These are phyloP conservation scores for Globisporangium polare DNA, from an alignment of 352 stramenopile species.

Conservation along the genomic window DNA sequence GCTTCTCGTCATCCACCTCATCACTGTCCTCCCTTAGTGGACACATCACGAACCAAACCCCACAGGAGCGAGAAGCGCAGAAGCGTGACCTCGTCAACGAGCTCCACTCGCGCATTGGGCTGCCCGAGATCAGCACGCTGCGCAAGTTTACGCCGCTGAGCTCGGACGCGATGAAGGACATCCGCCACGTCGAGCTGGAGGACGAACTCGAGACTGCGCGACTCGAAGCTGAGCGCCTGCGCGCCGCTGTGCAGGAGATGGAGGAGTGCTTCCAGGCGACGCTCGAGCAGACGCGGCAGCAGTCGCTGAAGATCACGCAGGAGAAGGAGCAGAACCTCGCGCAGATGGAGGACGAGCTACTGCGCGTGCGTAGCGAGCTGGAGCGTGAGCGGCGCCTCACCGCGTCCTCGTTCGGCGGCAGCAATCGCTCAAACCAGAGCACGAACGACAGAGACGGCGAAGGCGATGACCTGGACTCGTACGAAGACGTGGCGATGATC, in stretches of 20 bases:
- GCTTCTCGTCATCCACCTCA: conserved; percentile 1
- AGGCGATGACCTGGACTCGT: conserved; percentile 22
- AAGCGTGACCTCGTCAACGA: conserved; percentile 80
- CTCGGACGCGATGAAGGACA: conserved; percentile 37
- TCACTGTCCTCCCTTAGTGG: background rate
- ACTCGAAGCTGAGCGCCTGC: conserved; percentile 56
- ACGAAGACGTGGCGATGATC: conserved; percentile 32
- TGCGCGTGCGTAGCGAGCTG: conserved; percentile 46
- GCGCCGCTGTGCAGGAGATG: conserved; percentile 55
- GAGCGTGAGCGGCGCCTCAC: conserved; percentile 43
- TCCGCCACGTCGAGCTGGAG: conserved; percentile 44
- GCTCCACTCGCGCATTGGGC: conserved; percentile 58
- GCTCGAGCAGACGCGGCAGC: conserved; percentile 43
- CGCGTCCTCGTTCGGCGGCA: conserved; percentile 25
- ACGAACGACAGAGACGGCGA: conserved; percentile 25
- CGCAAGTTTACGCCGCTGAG: conserved; percentile 67
- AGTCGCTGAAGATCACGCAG: conserved; percentile 56
- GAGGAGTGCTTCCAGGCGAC: conserved; percentile 44
- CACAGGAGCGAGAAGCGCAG: conserved; percentile 35
- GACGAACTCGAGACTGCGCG: conserved; percentile 50
- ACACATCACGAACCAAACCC: conserved; percentile 10
- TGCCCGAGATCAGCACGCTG: conserved; percentile 66
- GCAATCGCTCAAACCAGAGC: conserved; percentile 23
- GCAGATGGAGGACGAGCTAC: conserved; percentile 42
- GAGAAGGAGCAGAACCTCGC: conserved; percentile 51